phyloP scores from a whole-genome alignment of 495 filamentous ascomycete species.

The Clavariopsis aquatica region DNA sequence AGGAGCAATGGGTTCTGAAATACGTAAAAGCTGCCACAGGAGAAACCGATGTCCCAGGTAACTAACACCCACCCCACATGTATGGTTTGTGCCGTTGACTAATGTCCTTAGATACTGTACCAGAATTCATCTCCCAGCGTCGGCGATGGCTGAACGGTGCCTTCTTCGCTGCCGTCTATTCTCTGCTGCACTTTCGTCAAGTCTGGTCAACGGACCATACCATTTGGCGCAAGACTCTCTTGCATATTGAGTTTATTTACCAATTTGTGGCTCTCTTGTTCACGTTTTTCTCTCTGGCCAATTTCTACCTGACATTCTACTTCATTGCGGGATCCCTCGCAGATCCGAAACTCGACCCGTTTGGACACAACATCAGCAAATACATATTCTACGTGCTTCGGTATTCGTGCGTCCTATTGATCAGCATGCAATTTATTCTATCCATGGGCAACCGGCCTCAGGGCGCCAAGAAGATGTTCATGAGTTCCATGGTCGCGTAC shows the following conservation, averaged over 20 bases:
- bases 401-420: constrained; percentile 81
- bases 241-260: constrained; percentile 96
- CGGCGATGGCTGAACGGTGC: constrained; percentile 97
- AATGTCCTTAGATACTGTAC: constrained; percentile 60
- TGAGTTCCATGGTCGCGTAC: constrained; percentile 83
- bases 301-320: constrained; percentile 98
- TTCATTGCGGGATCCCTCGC: constrained; percentile 95
- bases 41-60: constrained; percentile 96
- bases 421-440: constrained; percentile 93
- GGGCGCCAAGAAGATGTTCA: constrained; percentile 89
- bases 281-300: constrained; percentile 97
- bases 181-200: constrained; percentile 89
- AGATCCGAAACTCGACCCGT: constrained; percentile 80
- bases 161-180: constrained; percentile 98
- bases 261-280: constrained; percentile 88
- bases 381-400: constrained; percentile 85
- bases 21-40: constrained; percentile 95
- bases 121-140: constrained; percentile 95
- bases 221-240: constrained; percentile 78
- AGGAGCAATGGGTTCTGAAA: constrained; percentile 94
- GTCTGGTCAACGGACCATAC: constrained; percentile 95
- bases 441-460: constrained; percentile 98
- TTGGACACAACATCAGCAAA: constrained; percentile 78
- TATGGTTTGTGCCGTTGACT: not conserved
- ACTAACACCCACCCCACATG: constrained; percentile 35